Evolutionary conservation across 495 filamentous ascomycete species (phyloP).

Genomic region (Filosporella fistucella): DNA sequence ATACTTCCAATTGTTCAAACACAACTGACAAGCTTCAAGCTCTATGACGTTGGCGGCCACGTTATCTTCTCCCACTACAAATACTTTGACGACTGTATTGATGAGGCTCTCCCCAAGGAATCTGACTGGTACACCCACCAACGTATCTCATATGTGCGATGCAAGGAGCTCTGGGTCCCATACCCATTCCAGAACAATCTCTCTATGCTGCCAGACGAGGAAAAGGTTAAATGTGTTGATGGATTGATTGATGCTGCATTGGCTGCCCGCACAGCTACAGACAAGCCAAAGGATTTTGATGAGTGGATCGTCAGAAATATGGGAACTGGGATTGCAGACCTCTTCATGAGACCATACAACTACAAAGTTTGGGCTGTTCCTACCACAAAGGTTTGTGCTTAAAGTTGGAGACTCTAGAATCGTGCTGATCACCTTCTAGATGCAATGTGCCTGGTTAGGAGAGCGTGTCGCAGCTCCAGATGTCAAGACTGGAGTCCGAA

Average conservation of each 20-base stretch:
- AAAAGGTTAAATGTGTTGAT: conserved; percentile 92
- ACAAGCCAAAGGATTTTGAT: conserved; percentile 93
- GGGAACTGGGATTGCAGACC: conserved; percentile 84
- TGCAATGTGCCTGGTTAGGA: conserved; percentile 99
- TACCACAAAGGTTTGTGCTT: conserved; percentile 77
- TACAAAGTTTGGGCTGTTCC: conserved; percentile 99
- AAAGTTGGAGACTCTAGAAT: neutral
- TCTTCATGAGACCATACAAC: conserved; percentile 99
- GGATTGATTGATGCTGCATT: conserved; percentile 95
- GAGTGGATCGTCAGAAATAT: conserved; percentile 97
- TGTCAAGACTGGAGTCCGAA: conserved; percentile 90
- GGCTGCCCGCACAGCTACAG: conserved; percentile 76
- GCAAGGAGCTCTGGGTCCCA: conserved; percentile 92
- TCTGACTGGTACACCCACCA: conserved; percentile 97
- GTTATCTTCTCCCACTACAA: conserved; percentile 99
- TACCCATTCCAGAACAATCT: conserved; percentile 99
- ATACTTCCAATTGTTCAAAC: neutral
- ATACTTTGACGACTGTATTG: conserved; percentile 98
- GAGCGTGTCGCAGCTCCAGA: conserved; percentile 98
- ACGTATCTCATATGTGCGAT: conserved; percentile 97
- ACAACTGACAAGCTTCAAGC: conserved; percentile 41
- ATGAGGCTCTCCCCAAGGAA: conserved; percentile 89
- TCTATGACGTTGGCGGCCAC: conserved; percentile 98
- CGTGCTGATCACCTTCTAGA: conserved; percentile 47
- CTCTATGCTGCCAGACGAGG: conserved; percentile 95